Evolutionary conservation across 179 eudicot species (phyloP).

Genomic region (Heliamphora pulchella): DNA sequence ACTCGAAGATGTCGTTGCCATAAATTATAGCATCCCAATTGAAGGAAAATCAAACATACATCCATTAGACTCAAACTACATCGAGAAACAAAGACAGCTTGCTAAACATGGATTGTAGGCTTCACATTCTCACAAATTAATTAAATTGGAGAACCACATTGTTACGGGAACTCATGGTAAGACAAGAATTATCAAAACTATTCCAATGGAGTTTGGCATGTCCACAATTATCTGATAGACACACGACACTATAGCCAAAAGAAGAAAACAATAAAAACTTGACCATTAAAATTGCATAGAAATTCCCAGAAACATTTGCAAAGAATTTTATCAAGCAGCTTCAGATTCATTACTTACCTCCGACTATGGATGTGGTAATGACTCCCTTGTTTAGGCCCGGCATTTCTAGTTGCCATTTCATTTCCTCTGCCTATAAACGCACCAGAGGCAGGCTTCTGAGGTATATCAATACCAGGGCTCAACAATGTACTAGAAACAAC

Average conservation of each 20-base stretch:
- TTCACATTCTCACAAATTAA: not conserved
- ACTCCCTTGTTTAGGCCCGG: slow-evolving; percentile 1
- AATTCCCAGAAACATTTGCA: not conserved
- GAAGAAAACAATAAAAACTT: not conserved
- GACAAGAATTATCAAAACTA: not conserved
- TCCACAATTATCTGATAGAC: not conserved
- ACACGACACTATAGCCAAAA: not conserved
- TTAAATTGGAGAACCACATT: not conserved
- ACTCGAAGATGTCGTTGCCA: not conserved
- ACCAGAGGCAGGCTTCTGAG: not conserved
- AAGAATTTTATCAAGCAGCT: not conserved
- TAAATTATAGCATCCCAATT: not conserved
- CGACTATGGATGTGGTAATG: not conserved
- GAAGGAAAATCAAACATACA: not conserved
- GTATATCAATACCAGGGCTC: slow-evolving; percentile 1
- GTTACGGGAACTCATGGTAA: not conserved
- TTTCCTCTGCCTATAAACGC: slow-evolving; percentile 6
- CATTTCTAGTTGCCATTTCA: slow-evolving; percentile 20
- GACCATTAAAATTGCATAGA: not conserved
- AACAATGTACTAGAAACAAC: slow-evolving; percentile 10
- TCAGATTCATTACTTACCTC: slow-evolving; percentile 19
- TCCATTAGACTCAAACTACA: not conserved
- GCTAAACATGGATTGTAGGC: not conserved
- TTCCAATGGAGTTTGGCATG: not conserved
- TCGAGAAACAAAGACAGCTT: not conserved